Percentiles rank a stretch among this genome's conserved stretches.
Conservation (phyloP, 495 filamentous ascomycete genomes). For the Penicillium malachiteum region DNA sequence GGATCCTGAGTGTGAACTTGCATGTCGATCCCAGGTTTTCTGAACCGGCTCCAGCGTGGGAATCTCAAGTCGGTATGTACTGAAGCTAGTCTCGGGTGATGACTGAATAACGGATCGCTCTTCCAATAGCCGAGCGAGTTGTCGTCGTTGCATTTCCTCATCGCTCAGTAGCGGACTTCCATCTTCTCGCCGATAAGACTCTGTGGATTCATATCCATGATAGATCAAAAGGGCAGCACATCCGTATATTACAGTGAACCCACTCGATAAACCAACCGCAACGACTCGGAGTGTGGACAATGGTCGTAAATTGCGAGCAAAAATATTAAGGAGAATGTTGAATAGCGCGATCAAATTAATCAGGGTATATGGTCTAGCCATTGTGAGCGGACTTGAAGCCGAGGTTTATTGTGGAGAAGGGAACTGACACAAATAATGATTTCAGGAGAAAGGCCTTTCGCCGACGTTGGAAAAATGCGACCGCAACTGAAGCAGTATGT, state of each 20-base stretch:
- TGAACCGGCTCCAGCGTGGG: constrained; percentile 15
- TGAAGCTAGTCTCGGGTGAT: constrained; percentile 23
- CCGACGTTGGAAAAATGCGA: constrained; percentile 24
- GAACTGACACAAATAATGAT: constrained; percentile 29
- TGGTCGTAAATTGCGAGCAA: constrained; percentile 27
- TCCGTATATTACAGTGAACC: constrained; percentile 27
- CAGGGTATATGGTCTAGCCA: constrained; percentile 25
- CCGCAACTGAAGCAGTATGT: constrained; percentile 23
- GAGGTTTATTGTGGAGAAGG: background rate
- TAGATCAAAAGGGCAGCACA: constrained; percentile 27
- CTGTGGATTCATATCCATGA: constrained; percentile 11
- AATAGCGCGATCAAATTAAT: constrained; percentile 33
- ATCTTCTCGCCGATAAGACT: constrained; percentile 8
- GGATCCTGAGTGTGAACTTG: background rate
- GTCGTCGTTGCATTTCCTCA: constrained; percentile 40
- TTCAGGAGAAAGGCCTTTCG: constrained; percentile 24
- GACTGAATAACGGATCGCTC: constrained; percentile 18
- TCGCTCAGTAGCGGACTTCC: constrained; percentile 29
- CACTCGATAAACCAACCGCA: constrained; percentile 25
- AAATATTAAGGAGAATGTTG: constrained; percentile 34
- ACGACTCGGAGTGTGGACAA: constrained; percentile 21
- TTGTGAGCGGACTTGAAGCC: background rate
- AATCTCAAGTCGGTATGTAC: constrained; percentile 36
- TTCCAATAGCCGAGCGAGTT: constrained; percentile 33
- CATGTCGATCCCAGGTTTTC: constrained; percentile 6